These are phyloP conservation scores for Corinectria fuckeliana DNA, from an alignment of 2,329 filamentous ascomycete genomes.

Conservation along the genomic window DNA sequence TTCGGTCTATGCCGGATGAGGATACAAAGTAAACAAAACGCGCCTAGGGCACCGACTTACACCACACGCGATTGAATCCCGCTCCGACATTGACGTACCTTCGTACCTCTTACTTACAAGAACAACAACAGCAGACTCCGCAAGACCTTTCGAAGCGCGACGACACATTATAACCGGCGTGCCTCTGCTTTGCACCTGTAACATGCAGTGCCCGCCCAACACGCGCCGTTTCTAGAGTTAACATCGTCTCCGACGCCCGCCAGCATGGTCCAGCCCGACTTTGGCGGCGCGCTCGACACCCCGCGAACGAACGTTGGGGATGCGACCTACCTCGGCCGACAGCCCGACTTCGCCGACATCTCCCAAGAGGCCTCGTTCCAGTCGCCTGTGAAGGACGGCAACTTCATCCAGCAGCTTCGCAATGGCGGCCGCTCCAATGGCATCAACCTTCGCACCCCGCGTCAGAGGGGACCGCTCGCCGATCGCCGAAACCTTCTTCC, in stretches of 20 bases:
- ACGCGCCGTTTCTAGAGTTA: slow-evolving; percentile 29
- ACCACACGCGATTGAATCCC: slow-evolving; percentile 30
- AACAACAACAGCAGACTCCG: slow-evolving; percentile 31
- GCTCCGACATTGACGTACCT: slow-evolving; percentile 23
- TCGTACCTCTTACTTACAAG: slow-evolving; percentile 28
- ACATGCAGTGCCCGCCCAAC: slow-evolving; percentile 28
- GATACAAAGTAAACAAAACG: slow-evolving; percentile 53
- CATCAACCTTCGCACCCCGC: slow-evolving; percentile 74
- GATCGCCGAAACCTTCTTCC: slow-evolving; percentile 77
- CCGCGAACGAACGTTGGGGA: slow-evolving; percentile 86
- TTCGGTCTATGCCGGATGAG: slow-evolving; percentile 44
- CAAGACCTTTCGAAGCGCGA: slow-evolving; percentile 12
- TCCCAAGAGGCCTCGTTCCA: slow-evolving; percentile 89
- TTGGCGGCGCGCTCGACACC: slow-evolving; percentile 74
- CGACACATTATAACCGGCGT: background rate
- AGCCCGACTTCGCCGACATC: slow-evolving; percentile 75
- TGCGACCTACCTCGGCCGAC: slow-evolving; percentile 76
- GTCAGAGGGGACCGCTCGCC: slow-evolving; percentile 71
- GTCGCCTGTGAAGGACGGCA: slow-evolving; percentile 72
- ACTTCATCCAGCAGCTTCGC: slow-evolving; percentile 77
- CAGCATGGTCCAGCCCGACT: slow-evolving; percentile 69
- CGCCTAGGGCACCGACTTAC: slow-evolving; percentile 32
- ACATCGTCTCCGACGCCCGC: slow-evolving; percentile 16
- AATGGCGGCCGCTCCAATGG: slow-evolving; percentile 67
- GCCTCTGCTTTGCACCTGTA: slow-evolving; percentile 15